Evolutionary conservation across 2,329 filamentous ascomycete genomes (phyloP), one percentile per base, ranked within the genome.

Genomic region (Colletotrichum cereale): DNA sequence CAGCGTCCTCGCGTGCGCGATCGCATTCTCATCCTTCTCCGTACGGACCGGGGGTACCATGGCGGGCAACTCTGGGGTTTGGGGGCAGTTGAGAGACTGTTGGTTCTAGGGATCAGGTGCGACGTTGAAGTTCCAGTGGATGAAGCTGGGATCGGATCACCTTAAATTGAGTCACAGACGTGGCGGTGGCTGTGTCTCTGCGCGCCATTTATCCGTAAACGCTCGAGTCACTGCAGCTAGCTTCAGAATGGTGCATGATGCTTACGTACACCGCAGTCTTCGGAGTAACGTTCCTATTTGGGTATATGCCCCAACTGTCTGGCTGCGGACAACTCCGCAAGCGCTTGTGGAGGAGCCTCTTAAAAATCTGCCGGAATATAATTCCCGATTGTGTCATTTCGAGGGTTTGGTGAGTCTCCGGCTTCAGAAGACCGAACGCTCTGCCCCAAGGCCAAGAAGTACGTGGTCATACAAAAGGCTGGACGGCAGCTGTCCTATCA

Each of bases 1-100:
- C 14, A 89, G 78, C 42, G 81, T 81, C 74, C 81, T 85, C 18
- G 87, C 86, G 42, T 81, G 79, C 57, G 80, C 83, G 47, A 89
- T 81, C 55, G 81, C 80, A 36, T 79, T 78, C 0, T 76, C 68
- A 66, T 87, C 81, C 71, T 86, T 87, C 40, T 24, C 2, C 7
- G 61, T 63, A 12, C 48, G 48, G 18, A 63, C 48, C 21, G 61
- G 61, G 16, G 61, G 61, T 8, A 63, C 61, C 61, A 63, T 63
- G 24, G 26, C n/a, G 48, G 48, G 12, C 36, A 7, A 16, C 34
- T 31, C 14, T 40, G 18, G 5, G 5, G 24, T 3, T n/a, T 53
- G 24, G 18, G 8, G n/a, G 24, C 5, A 50, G 31, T 63, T 3
- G 14, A 53, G 36, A 63, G 18, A 34, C 36, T 24, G 8, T 26